Conservation (phyloP, 768 basidiomycete species). For the Gloeostereum incarnatum region DNA sequence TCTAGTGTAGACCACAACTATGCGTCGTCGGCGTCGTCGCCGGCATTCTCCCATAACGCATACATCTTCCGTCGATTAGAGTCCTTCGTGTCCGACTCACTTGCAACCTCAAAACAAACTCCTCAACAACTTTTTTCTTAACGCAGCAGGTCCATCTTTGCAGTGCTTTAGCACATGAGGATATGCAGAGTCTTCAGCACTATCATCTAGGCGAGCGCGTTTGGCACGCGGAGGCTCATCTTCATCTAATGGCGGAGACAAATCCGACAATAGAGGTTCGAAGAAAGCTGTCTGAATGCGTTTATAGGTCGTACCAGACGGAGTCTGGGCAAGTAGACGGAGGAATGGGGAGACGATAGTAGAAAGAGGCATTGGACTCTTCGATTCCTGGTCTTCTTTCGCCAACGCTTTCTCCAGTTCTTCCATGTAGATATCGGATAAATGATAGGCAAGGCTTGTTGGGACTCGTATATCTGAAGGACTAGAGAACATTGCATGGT, state of each 20-base stretch:
- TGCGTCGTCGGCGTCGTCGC: slow-evolving; percentile 34
- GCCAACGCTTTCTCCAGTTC: slow-evolving; percentile 70
- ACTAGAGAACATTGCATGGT: slow-evolving; percentile 24
- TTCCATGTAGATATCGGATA: slow-evolving; percentile 83
- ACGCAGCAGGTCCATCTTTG: slow-evolving; percentile 17
- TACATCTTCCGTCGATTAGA: slow-evolving; percentile 80
- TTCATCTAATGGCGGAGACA: slow-evolving; percentile 27
- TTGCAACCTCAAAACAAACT: slow-evolving; percentile 67
- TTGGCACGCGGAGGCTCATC: slow-evolving; percentile 35
- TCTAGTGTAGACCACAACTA: no score
- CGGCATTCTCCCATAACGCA: slow-evolving; percentile 61
- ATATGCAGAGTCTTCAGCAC: slow-evolving; percentile 19
- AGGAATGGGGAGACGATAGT: slow-evolving; percentile 64
- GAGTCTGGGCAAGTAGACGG: slow-evolving; percentile 58
- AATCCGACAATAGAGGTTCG: slow-evolving; percentile 54
- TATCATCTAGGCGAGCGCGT: slow-evolving; percentile 31
- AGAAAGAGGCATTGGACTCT: slow-evolving; percentile 38
- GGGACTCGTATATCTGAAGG: slow-evolving; percentile 68
- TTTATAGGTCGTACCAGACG: slow-evolving; percentile 54
- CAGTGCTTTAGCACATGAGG: slow-evolving; percentile 19
- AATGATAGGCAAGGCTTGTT: slow-evolving; percentile 70
- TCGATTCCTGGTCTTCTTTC: slow-evolving; percentile 13
- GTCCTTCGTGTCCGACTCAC: slow-evolving; percentile 65
- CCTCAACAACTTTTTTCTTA: slow-evolving; percentile 50
- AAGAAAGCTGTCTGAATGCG: slow-evolving; percentile 65